Conservation (phyloP, 441 rosid genomes). For the Euphorbia schlechtendalii region DNA sequence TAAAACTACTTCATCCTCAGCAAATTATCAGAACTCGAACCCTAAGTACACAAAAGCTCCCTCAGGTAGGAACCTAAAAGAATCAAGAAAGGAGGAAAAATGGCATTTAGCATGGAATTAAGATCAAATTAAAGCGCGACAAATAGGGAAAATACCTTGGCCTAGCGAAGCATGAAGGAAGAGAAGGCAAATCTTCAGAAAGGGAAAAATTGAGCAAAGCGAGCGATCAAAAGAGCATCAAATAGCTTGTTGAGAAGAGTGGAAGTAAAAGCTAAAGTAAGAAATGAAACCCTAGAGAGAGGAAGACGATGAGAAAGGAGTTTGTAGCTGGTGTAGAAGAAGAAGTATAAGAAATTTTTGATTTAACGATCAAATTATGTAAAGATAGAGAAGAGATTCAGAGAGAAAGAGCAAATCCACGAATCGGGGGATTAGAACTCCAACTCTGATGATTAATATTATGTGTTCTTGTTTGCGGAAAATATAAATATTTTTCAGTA, state of each 20-base stretch:
- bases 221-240: constrained; percentile 13
- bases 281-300: constrained; percentile 39
- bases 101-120: constrained; percentile 14
- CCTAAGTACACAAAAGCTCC: no score
- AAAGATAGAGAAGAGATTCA: no score
- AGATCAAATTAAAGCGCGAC: constrained; percentile 8
- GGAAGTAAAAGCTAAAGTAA: neutral
- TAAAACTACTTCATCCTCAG: no score
- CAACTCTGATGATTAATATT: neutral
- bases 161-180: constrained; percentile 11
- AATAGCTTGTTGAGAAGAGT: constrained; percentile 7
- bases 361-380: no score
- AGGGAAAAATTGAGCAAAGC: constrained; percentile 8
- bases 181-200: constrained; percentile 10
- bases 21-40: no score
- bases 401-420: constrained; percentile 13
- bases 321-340: constrained; percentile 11
- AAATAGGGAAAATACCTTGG: constrained; percentile 5
- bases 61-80: neutral
- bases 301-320: neutral
- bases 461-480: no score
- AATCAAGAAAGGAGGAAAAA: constrained; percentile 8
- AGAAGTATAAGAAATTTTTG: no score
- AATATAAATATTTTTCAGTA: no score
- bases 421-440: constrained; percentile 15